phyloP scores from a whole-genome alignment of 1,139 yeast genomes.

The Kazachstania sp. region DNA sequence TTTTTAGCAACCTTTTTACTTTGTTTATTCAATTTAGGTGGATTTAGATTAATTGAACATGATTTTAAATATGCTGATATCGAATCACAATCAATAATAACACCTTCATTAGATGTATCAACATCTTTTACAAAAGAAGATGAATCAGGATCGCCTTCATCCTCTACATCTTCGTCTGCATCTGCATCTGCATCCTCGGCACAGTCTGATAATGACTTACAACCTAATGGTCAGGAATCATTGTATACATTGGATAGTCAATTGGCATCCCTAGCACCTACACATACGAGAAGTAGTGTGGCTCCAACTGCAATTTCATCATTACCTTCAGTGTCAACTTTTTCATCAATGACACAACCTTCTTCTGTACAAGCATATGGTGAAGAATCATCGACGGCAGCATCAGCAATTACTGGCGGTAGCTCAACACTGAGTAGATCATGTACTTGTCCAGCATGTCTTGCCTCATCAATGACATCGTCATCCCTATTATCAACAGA shows the following conservation, averaged over 20 bases:
- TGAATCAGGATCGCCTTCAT: neutral
- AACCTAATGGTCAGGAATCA: neutral
- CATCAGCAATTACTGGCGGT: no score
- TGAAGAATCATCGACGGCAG: neutral
- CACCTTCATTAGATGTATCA: neutral
- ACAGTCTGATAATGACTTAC: neutral
- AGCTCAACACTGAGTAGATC: neutral
- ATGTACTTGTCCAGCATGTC: neutral
- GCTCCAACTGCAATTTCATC: constrained; percentile 1
- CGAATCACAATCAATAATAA: constrained; percentile 10
- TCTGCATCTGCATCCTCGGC: neutral
- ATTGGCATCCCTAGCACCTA: constrained; percentile 1
- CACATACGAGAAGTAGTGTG: constrained; percentile 1
- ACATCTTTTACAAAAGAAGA: neutral
- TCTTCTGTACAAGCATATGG: neutral
- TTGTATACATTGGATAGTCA: neutral
- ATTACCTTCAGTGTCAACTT: constrained; percentile 1
- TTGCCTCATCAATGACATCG: neutral
- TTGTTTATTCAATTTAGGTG: constrained; percentile 69
- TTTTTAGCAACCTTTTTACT: constrained; percentile 64
- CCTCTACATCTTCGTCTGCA: no score
- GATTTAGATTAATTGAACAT: constrained; percentile 57
- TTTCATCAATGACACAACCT: neutral
- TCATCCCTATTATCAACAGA: neutral
- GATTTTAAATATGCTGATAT: constrained; percentile 44